A percentile compares a stretch with the other conserved stretches of the same genome.
Conservation (phyloP, 1,139 yeast species). For the Yamadazyma sp. region DNA sequence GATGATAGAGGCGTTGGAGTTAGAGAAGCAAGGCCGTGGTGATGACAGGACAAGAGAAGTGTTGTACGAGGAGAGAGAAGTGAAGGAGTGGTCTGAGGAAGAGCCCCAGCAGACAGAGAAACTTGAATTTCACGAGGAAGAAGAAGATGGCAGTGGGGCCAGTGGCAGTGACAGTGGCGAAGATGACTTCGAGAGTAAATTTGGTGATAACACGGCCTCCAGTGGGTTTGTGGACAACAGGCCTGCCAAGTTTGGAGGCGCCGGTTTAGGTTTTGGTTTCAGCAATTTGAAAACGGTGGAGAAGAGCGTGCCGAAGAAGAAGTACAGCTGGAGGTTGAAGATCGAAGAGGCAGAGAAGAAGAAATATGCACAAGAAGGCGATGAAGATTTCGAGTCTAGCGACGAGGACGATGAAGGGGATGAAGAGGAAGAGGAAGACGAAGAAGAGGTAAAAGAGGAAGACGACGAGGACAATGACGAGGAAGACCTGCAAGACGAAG, state of each 20-base stretch:
- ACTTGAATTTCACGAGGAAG: slow-evolving; percentile 16
- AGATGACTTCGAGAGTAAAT: slow-evolving; percentile 11
- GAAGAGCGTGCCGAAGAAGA: slow-evolving; percentile 30
- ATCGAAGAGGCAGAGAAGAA: slow-evolving; percentile 41
- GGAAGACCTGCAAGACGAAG: slow-evolving; percentile 18
- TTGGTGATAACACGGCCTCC: slow-evolving; percentile 7
- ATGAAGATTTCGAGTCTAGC: slow-evolving; percentile 35
- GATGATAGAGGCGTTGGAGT: slow-evolving; percentile 69
- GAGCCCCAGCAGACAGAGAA: slow-evolving; percentile 26
- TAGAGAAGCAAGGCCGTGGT: slow-evolving; percentile 74
- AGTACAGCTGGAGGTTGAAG: slow-evolving; percentile 44
- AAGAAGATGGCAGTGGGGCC: slow-evolving; percentile 14
- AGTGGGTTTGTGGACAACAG: slow-evolving; percentile 69
- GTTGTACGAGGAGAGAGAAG: slow-evolving; percentile 68
- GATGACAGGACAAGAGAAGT: slow-evolving; percentile 62
- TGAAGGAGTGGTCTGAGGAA: slow-evolving; percentile 61
- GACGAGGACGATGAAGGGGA: slow-evolving; percentile 24
- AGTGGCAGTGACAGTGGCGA: slow-evolving; percentile 11
- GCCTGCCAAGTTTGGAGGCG: slow-evolving; percentile 62
- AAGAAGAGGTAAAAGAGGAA: slow-evolving; percentile 20
- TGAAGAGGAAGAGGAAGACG: slow-evolving; percentile 21
- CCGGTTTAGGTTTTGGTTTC: slow-evolving; percentile 70
- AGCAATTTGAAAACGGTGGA: slow-evolving; percentile 51
- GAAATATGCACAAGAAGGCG: slow-evolving; percentile 35
- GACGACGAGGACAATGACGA: slow-evolving; percentile 17